A percentile compares a stretch with the other conserved stretches of the same genome.
Conservation (phyloP, 768 basidiomycete species). For the Boletus tylopilopsis region DNA sequence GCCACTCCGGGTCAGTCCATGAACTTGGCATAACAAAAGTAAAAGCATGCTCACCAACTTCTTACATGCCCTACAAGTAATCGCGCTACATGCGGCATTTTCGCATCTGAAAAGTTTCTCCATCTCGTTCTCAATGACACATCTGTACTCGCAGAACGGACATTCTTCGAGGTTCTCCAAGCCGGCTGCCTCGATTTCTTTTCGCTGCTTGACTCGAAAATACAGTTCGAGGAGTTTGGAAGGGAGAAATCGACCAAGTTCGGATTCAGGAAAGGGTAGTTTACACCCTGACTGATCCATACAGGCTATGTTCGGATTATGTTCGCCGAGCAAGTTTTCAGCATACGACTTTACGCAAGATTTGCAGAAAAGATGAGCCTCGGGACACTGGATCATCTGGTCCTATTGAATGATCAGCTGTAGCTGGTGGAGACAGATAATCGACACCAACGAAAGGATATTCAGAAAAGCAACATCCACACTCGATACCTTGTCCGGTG, state of each 20-base stretch:
- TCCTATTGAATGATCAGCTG: constrained; percentile 41
- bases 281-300: constrained; percentile 80
- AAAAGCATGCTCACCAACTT: constrained; percentile 48
- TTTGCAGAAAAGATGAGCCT: constrained; percentile 83
- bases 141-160: constrained; percentile 86
- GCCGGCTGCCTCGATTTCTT: constrained; percentile 75
- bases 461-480: constrained; percentile 79
- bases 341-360: constrained; percentile 69
- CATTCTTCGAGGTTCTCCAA: constrained; percentile 84
- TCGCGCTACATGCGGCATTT: constrained; percentile 63
- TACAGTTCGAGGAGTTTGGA: constrained; percentile 66
- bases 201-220: constrained; percentile 69
- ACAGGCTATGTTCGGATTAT: constrained; percentile 63
- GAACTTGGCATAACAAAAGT: neutral
- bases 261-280: constrained; percentile 60
- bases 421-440: neutral
- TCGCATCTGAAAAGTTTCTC: constrained; percentile 60
- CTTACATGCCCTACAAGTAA: constrained; percentile 81
- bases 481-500: constrained; percentile 66
- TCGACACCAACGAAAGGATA: constrained; percentile 61
- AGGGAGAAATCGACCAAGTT: constrained; percentile 65
- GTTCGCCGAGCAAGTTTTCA: constrained; percentile 60
- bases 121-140: constrained; percentile 64
- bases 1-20: constrained; percentile 4
- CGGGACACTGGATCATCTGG: constrained; percentile 86